Base-by-base conservation (phyloP, 2,329 filamentous ascomycete genomes). In the Cladophialophora carrionii region DNA sequence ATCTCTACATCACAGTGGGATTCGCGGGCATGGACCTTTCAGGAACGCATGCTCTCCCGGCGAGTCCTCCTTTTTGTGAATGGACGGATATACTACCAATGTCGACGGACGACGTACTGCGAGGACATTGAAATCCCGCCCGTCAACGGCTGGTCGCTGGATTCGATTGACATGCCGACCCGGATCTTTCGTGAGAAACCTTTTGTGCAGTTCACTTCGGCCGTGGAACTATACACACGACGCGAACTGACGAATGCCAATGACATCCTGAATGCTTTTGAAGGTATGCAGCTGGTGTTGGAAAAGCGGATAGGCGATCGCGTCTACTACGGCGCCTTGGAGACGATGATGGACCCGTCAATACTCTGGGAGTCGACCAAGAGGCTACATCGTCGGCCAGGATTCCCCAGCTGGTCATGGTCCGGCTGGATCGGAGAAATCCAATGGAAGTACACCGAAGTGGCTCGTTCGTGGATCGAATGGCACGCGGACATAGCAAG, bases 11-110 rank as follows among this genome's bases (percentile, higher is more conserved):
- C 70, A 12, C 70, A 72, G 58, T 78, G 77, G 74, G 76, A 76
- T 61, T 72, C 70, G 1, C 72, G 78, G 46, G 76, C 74, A 0
- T 79, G 77, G 78, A 79, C 77, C 1, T 78, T 78, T 60, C 77
- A 79, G 68, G 77, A 79, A 66, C 68, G 74, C 32, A 70, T 79
- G 29, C 73, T 78, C 1, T 77, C 77, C 0, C 61, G 71, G 5
- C 70, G 77, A 7, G 75, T 75, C 49, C 71, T 79, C 0, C 73
- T 78, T 10, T 79, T 79, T 43, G 74, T 74, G 2, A 72, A 72
- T 54, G 68, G 71, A 10, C 65, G 70, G 52, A 70, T 72, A 26
- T 72, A 71, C 54, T 72, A 70, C 52, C 70, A 71, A 57, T 72
- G 71, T 58, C 71, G 70, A 32, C 57, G 68, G 57, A 68, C 69